Percentiles rank a stretch among this genome's conserved stretches.
These are phyloP conservation scores for Yamadazyma atlantica DNA, from an alignment of 1,139 yeast genomes.

Conservation along the genomic window DNA sequence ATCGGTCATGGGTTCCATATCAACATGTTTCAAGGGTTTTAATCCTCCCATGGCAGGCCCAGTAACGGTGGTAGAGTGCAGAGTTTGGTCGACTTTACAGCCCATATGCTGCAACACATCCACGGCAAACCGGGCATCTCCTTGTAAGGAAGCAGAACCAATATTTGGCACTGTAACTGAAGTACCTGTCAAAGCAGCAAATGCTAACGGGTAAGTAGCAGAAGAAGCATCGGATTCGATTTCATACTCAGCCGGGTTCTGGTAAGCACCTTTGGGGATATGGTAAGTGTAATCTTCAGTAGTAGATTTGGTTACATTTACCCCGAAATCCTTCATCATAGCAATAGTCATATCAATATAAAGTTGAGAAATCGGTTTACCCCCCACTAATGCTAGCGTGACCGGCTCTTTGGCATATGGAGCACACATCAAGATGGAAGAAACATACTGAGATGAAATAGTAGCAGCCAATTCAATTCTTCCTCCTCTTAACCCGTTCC, in stretches of 20 bases:
- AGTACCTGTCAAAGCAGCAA: slow-evolving; percentile 96
- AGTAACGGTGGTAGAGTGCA: slow-evolving; percentile 82
- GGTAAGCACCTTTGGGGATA: slow-evolving; percentile 81
- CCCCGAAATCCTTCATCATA: slow-evolving; percentile 91
- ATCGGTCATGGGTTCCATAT: slow-evolving; percentile 99
- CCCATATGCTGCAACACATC: slow-evolving; percentile 97
- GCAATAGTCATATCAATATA: slow-evolving; percentile 96
- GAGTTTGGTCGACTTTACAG: slow-evolving; percentile 80
- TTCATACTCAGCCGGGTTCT: slow-evolving; percentile 79
- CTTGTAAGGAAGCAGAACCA: slow-evolving; percentile 90
- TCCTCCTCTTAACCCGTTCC: slow-evolving; percentile 81
- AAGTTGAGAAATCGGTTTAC: slow-evolving; percentile 93
- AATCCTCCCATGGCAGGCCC: slow-evolving; percentile 78
- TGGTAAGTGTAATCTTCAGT: slow-evolving; percentile 82
- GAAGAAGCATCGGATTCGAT: slow-evolving; percentile 99
- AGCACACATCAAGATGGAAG: slow-evolving; percentile 95
- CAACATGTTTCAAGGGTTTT: slow-evolving; percentile 71
- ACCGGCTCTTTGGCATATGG: slow-evolving; percentile 92
- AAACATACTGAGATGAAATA: slow-evolving; percentile 94
- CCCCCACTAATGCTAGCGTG: slow-evolving; percentile 86
- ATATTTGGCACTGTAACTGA: slow-evolving; percentile 92
- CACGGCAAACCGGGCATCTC: slow-evolving; percentile 95
- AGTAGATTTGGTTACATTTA: slow-evolving; percentile 67
- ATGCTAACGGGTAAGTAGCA: slow-evolving; percentile 96
- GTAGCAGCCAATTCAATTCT: slow-evolving; percentile 93